Conservation (phyloP, 1,284 basidiomycete species). For the Grifola frondosa region DNA sequence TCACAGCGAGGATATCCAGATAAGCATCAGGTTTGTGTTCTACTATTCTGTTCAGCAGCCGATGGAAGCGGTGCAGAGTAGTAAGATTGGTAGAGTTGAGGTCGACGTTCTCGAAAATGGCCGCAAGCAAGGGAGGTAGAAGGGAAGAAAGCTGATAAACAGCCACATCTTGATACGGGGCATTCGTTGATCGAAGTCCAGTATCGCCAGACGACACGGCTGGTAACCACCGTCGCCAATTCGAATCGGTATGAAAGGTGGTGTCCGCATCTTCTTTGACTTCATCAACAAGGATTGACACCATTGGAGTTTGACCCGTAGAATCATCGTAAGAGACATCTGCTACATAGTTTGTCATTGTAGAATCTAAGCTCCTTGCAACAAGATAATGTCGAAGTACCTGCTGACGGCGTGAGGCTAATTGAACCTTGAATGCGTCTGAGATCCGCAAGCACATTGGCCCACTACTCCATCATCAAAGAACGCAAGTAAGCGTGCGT, state of each 20-base stretch:
- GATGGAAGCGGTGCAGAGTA: constrained; percentile 53
- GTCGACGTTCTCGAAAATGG: constrained; percentile 57
- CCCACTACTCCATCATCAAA: constrained; percentile 61
- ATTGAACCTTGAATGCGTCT: constrained; percentile 36
- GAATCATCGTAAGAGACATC: constrained; percentile 21
- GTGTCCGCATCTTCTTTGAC: constrained; percentile 37
- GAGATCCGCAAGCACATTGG: constrained; percentile 48
- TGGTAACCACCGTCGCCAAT: constrained; percentile 35
- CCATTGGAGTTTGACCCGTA: constrained; percentile 35
- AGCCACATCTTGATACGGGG: constrained; percentile 53
- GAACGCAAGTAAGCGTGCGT: constrained; percentile 56
- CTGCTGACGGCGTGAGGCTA: constrained; percentile 16
- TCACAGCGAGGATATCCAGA: constrained; percentile 66
- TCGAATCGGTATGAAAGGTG: constrained; percentile 12
- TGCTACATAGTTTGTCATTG: constrained; percentile 13
- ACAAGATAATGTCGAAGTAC: constrained; percentile 8
- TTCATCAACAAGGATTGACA: constrained; percentile 64
- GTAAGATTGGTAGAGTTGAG: constrained; percentile 32
- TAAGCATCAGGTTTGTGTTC: constrained; percentile 65
- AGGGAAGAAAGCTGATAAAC: constrained; percentile 63
- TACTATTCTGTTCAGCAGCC: constrained; percentile 58
- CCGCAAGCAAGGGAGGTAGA: constrained; percentile 55
- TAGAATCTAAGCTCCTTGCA: too few relatives aligned
- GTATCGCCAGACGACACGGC: constrained; percentile 19
- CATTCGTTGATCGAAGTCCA: constrained; percentile 49